These are phyloP conservation scores for Senecio squalidus DNA, from an alignment of 140 eudicot species.

Conservation along the genomic window DNA sequence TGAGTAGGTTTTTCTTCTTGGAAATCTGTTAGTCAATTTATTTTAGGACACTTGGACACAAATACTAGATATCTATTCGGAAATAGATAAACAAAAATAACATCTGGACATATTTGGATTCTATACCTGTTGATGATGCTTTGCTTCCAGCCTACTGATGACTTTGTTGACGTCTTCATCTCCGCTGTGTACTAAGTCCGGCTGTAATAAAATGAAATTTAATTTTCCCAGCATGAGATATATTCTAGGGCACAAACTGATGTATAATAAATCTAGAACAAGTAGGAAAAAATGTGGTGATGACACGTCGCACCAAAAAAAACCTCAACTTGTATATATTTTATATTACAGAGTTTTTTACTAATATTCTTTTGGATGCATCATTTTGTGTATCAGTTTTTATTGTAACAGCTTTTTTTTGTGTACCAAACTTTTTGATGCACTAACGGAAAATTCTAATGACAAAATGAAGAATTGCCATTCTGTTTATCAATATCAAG, in stretches of 20 bases:
- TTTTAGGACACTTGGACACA: neutral
- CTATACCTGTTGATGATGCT: conserved; percentile 47
- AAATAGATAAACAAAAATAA: neutral
- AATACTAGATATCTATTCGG: neutral
- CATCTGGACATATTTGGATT: neutral
- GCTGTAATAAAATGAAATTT: conserved; percentile 23
- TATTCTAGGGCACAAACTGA: neutral
- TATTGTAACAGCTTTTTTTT: no score
- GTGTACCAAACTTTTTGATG: no score
- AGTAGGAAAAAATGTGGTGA: no score
- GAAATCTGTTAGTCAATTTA: conserved; percentile 36
- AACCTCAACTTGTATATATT: no score
- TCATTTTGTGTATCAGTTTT: no score
- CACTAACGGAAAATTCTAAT: no score
- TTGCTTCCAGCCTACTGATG: conserved; percentile 42
- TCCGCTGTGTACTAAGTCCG: conserved; percentile 45
- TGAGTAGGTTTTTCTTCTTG: conserved; percentile 38
- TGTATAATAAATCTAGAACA: no score
- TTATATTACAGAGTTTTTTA: no score
- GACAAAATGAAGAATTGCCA: no score
- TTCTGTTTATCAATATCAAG: no score
- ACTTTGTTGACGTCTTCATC: conserved; percentile 49
- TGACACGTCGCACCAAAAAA: no score
- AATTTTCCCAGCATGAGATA: neutral
- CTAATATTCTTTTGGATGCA: no score